Evolutionary conservation across 2,329 filamentous ascomycete genomes (phyloP).

Genomic region (Xylariaceae sp.): DNA sequence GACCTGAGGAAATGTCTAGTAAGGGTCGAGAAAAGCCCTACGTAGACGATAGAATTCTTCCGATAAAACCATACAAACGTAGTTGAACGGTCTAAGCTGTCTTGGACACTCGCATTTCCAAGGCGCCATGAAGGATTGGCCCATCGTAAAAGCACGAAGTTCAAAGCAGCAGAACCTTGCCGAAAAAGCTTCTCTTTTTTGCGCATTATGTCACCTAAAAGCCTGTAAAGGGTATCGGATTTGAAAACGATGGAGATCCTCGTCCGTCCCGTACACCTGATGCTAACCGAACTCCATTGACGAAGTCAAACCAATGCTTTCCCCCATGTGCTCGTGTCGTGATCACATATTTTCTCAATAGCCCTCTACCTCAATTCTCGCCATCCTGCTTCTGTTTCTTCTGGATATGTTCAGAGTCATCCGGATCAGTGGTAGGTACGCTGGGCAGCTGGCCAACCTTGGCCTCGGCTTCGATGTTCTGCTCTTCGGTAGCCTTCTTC

Average conservation of each 20-base stretch:
- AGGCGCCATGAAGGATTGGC: neutral
- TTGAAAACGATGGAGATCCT: neutral
- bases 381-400: slow-evolving; percentile 40
- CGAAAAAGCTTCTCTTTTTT: neutral
- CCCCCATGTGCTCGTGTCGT: neutral
- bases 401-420: slow-evolving; percentile 32
- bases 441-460: slow-evolving; percentile 39
- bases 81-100: neutral
- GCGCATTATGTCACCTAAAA: neutral
- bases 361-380: slow-evolving; percentile 5
- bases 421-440: slow-evolving; percentile 41
- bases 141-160: neutral
- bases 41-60: no score
- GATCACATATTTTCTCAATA: neutral
- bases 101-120: neutral
- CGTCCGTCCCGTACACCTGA: slow-evolving; percentile 2
- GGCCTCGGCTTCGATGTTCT: slow-evolving; percentile 31
- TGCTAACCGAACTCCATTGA: slow-evolving; percentile 4
- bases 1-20: neutral
- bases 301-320: neutral
- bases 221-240: neutral
- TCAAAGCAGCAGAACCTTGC: neutral
- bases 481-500: slow-evolving; percentile 19
- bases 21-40: neutral
- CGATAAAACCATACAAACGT: neutral